These are phyloP conservation scores for Zopfochytrium polystomum DNA, from an alignment of 371 early-diverging fungal genomes.

Conservation along the genomic window DNA sequence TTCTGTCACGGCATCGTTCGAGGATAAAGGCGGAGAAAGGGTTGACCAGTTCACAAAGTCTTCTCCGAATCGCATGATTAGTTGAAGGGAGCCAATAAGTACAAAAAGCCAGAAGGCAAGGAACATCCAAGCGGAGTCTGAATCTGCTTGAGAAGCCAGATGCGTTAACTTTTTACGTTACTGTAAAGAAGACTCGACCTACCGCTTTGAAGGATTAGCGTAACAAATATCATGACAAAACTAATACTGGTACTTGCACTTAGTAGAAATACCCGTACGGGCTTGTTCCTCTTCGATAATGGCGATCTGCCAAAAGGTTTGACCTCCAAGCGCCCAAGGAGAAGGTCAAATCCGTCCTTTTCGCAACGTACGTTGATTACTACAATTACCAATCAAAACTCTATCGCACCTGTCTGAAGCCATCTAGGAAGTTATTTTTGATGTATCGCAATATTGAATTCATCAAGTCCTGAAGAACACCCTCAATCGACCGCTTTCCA, in stretches of 20 bases:
- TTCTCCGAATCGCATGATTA: conserved; percentile 27
- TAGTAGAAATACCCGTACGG: conserved; percentile 7
- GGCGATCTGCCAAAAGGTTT: conserved; percentile 28
- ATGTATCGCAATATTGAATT: conserved; percentile 85
- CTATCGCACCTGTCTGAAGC: conserved; percentile 68
- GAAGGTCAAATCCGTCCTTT: conserved; percentile 74
- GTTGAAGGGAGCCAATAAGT: conserved; percentile 13
- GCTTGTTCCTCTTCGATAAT: conserved; percentile 1
- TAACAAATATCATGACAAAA: conserved; percentile 8
- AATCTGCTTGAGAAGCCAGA: background rate
- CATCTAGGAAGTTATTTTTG: conserved; percentile 92
- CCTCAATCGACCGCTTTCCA: conserved; percentile 78
- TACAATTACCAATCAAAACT: background rate
- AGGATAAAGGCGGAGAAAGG: too few relatives aligned
- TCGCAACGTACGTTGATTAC: background rate
- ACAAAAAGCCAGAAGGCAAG: conserved; percentile 18
- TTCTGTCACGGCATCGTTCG: too few relatives aligned
- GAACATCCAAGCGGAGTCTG: background rate
- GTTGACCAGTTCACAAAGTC: conserved; percentile 46
- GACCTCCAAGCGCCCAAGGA: conserved; percentile 69
- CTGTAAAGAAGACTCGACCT: conserved; percentile 14
- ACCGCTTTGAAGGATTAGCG: conserved; percentile 13
- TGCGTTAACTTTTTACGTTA: background rate
- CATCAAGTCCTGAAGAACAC: conserved; percentile 77
- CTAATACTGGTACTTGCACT: background rate